phyloP scores from a whole-genome alignment of 2,329 filamentous ascomycete species.

The Shiraia bambusicola region DNA sequence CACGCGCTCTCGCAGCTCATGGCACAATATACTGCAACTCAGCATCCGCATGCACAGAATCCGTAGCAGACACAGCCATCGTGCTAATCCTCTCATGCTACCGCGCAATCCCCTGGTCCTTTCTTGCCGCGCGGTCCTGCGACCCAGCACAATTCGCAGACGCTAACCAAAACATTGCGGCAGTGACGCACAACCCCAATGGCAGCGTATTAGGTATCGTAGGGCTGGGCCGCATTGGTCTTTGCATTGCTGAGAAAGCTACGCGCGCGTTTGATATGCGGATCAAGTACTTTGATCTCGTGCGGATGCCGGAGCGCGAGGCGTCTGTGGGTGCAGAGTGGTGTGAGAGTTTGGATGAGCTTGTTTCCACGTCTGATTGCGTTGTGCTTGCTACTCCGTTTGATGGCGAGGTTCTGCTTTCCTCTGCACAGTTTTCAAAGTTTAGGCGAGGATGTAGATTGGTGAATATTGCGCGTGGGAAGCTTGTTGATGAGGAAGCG shows the following conservation, averaged over 20 bases:
- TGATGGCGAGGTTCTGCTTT: constrained; percentile 53
- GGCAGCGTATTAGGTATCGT: constrained; percentile 65
- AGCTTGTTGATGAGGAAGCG: constrained; percentile 65
- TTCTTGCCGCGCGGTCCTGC: constrained; percentile 55
- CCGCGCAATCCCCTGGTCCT: constrained; percentile 66
- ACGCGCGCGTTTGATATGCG: constrained; percentile 64
- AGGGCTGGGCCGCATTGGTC: constrained; percentile 63
- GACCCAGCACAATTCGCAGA: constrained; percentile 53
- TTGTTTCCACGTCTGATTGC: constrained; percentile 59
- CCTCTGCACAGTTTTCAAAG: constrained; percentile 48
- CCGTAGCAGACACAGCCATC: constrained; percentile 71
- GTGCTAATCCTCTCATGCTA: constrained; percentile 70
- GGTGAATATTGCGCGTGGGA: constrained; percentile 67
- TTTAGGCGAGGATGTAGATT: constrained; percentile 60
- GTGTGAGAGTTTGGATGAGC: constrained; percentile 53
- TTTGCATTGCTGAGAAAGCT: constrained; percentile 59
- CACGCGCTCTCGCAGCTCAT: constrained; percentile 59
- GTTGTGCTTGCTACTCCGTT: constrained; percentile 64
- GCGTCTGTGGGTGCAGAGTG: constrained; percentile 55
- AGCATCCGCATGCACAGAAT: constrained; percentile 68
- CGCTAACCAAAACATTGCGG: constrained; percentile 62
- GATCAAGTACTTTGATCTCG: constrained; percentile 64
- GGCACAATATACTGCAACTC: constrained; percentile 74
- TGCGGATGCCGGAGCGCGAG: constrained; percentile 52
- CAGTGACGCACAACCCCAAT: constrained; percentile 64